Base-by-base conservation (phyloP, 768 basidiomycete genomes). In the Cystofilobasidium capitatum region DNA sequence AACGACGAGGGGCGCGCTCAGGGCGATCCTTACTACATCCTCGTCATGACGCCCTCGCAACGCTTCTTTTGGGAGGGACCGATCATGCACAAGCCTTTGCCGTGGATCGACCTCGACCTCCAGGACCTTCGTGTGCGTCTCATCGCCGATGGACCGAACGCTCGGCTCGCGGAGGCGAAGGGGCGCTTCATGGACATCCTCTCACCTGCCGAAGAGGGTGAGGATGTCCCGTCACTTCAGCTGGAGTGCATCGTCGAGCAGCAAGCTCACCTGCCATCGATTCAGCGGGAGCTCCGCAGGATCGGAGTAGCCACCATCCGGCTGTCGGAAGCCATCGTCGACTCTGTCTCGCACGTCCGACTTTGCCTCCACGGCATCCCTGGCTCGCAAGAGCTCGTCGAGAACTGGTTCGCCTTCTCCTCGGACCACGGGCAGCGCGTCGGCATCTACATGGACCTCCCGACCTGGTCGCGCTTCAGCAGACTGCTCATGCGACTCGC, bases 361-460 rank as follows among this genome's bases (percentile, higher is more conserved):
- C 51, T 66, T 1, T 71, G 72, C 6, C 73, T 78, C 20, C 79
- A 80, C 36, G 79, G 82, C 49, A 81, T 84, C 0, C 78, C 79
- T 39, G 86, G 83, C 44, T 85, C 84, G 64, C 92, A 93, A 74
- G 93, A 96, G 70, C 70, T 78, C 62, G 69, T 77, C 20, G 73
- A 78, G 59, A 93, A 89, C 75, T 99, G 94, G 91, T 98, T 89
- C 74, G 78, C 85, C 33, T 98, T 96, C 74, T 91, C 92, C n/a
- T 75, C 76, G 3, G 91, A 97, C 71, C 91, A 96, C 75, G 92
- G 91, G 1, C 86, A 88, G 69, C 88, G 93, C 72, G 89, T 88
- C 12, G 87, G 91, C 73, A 85, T 86, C 71, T 85, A 88, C 75
- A 89, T 96, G 86, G 91, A 94, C 72, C 79, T 82, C 71, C 71